Evolutionary conservation across 495 filamentous ascomycete species (phyloP), one percentile per base, ranked within the genome.

Genomic region (Neurospora africana): DNA sequence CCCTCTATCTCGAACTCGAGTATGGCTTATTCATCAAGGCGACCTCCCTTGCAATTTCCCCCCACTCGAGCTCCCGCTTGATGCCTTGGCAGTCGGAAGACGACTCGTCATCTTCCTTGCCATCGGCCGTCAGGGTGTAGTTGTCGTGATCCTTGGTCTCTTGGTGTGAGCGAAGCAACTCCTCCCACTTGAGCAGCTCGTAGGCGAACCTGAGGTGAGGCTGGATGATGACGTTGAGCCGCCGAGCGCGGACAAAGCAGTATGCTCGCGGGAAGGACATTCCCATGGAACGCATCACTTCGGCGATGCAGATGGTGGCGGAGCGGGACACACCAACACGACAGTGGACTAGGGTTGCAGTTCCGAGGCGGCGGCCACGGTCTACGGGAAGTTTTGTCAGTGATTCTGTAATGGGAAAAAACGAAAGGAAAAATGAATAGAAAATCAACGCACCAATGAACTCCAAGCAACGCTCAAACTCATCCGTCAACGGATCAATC

Each of bases 21-120:
- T 98, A 98, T n/a, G 95, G 95, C 74, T 91, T 91, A 79, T 99
- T 99, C 93, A 99, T 95, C 27, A 92, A 85, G 2, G 95, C 95
- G 71, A 99, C 91, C 83, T 98, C 95, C 37, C 94, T 86, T 5
- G 93, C 89, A 74, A 98, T 89, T 67, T 91, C 92, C 9, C 88
- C 84, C 95, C 95, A 99, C 82, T 99, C 95, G 44, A 97, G 84
- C 76, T 98, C 94, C 47, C 94, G 87, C 74, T 87, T 89, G 74
- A 80, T 71, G 0, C 74, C 76, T 44, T 71, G 72, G 3, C 38
- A 65, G 13, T 47, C 70, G 19, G 53, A 33, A 35, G 53, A 65
- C 3, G 53, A 41, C 47, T 73, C 72, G 35, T 83, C 79, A 71
- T 82, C 79, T 37, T 83, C 79, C 76, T n/a, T 30, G n/a, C 68